Evolutionary conservation across 371 early-diverging fungal genomes (phyloP), one percentile per base, ranked within the genome.

Genomic region (Mortierella sp.): DNA sequence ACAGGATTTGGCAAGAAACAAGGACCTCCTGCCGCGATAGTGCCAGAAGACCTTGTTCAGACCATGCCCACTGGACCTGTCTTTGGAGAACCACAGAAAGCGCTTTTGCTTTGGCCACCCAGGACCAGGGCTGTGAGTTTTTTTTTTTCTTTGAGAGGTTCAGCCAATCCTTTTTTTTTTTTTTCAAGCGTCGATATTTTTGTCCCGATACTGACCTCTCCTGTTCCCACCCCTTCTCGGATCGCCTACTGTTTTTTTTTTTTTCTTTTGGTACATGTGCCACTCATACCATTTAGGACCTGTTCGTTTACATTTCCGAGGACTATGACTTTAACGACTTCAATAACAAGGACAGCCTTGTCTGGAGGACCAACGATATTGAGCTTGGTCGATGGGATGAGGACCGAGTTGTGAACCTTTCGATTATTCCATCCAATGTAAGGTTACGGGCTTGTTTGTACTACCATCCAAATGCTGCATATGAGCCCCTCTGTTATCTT

Each of bases 341-440:
- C 54, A 50, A 79, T 7, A 63, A 83, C 55, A 45, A 67, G 46
- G 28, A 67, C 28, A 67, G 70, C 39, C 86, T 90, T 43, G 80
- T 86, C 28, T 91, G 87, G 88, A 80, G 85, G 42, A 82, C 88
- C 14, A 46, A 74, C 16, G 79, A 83, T 46, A 81, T 94, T 28
- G 61, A 60, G n/a, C 85, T 87, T 47, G 91, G 90, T 3, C 82
- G 89, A 49, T 81, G 82, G 60, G 72, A 78, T 52, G 90, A 89
- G 16, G 78, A 76, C 30, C 65, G 82, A 13, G 67, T 61, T 48
- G 78, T 59, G 58, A 83, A 82, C 54, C 79, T 80, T 55, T 73
- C 58, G 73, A 51, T 84, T 81, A 18, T 80, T 80, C 61, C 84
- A 71, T 66, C 71, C 82, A 43, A 87, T 82, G 46, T 46, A 71